Base-by-base conservation (phyloP, 768 basidiomycete genomes). In the Termitomyces sp. region DNA sequence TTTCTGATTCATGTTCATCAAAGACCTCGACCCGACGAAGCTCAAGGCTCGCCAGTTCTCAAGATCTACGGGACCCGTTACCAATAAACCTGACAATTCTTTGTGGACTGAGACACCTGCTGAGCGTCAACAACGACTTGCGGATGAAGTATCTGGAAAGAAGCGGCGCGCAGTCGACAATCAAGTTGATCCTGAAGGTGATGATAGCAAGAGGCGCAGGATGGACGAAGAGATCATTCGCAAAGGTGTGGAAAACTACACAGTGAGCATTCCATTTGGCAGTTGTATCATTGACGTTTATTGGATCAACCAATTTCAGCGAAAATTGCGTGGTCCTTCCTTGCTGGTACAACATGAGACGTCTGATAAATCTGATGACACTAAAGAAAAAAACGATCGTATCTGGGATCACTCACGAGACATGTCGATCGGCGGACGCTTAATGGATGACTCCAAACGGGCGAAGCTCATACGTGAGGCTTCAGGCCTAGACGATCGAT, bases 21-120 rank as follows among this genome's bases (percentile, higher is more conserved):
- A 94, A 63, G 93, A 83, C 18, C 82, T 96, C 34, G 96, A 99
- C 72, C 91, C 94, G 0, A 87, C 91, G 4, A 93, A 91, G 67
- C 74, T 94, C 10, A 88, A 86, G 70, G 75, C 84, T 2, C 86
- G 93, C 22, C 88, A 92, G 68, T 95, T 95, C 72, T 84, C 88
- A n/a, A 78, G 82, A 53, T 74, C 83, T 24, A 62, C 73, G n/a
- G 77, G 79, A 16, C 70, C 84, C 14, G 64, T 70, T 2, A 69
- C 74, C 13, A 72, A 76, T 1, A 71, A 77, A 44, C 72, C 72
- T 7, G 89, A 90, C 63, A 81, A 73, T 55, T 87, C 86, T 2
- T 79, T 96, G 13, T 99, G 97, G 97, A 99, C 97, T 0, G 97
- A 99, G 76, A 98, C 97, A 0, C 97, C 97, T 0, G 88, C 88